Percentiles rank a stretch among this genome's conserved stretches.
Conservation (phyloP, 139 green algal species). For the Chlorella sp. region DNA sequence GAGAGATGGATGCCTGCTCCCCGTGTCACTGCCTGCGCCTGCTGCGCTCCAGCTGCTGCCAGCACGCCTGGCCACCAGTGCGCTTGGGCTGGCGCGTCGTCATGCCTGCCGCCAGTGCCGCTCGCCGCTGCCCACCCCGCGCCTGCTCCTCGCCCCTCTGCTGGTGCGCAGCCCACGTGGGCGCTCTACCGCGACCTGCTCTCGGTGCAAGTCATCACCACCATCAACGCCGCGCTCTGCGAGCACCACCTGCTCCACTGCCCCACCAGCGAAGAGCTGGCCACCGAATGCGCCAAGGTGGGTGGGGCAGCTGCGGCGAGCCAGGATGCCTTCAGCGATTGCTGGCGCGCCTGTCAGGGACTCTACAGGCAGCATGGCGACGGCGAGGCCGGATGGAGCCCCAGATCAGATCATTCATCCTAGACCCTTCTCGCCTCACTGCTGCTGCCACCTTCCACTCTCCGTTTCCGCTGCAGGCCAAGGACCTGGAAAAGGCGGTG, state of each 20-base stretch:
- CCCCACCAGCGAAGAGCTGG: conserved; percentile 57
- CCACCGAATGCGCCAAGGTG: conserved; percentile 52
- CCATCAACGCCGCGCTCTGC: conserved; percentile 76
- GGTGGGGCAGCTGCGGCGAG: neutral
- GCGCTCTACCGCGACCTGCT: conserved; percentile 62
- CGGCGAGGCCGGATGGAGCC: no score
- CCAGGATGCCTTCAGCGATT: no score
- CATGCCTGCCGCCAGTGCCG: no score
- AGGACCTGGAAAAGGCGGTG: neutral
- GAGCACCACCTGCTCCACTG: conserved; percentile 69
- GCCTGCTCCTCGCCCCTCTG: neutral
- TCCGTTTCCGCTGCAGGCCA: neutral
- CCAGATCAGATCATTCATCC: neutral
- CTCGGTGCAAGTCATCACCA: conserved; percentile 62
- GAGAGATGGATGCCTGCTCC: no score
- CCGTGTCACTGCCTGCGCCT: no score
- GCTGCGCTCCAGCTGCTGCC: no score
- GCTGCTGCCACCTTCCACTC: neutral
- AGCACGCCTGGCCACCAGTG: no score
- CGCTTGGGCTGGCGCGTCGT: no score
- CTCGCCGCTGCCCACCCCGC: neutral
- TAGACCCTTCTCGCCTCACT: neutral
- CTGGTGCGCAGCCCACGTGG: neutral
- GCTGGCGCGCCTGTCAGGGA: neutral
- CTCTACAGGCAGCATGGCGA: neutral